Percentiles rank a stretch among this genome's conserved stretches.
phyloP scores from a whole-genome alignment of 2,329 filamentous ascomycete genomes.

The Aspergillus candidus region DNA sequence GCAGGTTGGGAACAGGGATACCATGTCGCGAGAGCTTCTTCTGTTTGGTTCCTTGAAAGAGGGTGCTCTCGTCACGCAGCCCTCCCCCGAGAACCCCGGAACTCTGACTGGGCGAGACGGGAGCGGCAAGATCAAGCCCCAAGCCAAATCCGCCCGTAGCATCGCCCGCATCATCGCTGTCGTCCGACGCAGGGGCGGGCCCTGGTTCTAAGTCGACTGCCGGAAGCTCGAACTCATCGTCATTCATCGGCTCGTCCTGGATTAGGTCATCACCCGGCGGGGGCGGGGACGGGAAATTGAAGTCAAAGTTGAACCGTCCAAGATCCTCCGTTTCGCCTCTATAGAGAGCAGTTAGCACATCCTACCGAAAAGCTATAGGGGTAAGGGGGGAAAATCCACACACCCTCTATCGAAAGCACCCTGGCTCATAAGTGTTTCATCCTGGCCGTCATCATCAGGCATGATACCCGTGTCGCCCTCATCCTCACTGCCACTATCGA shows the following conservation, averaged over 20 bases:
- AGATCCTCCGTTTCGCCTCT: slow-evolving; percentile 42
- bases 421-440: slow-evolving; percentile 34
- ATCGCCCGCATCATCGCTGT: slow-evolving; percentile 18
- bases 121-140: slow-evolving; percentile 24
- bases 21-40: slow-evolving; percentile 63
- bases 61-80: slow-evolving; percentile 26
- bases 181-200: slow-evolving; percentile 20
- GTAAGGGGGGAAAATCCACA: slow-evolving; percentile 7
- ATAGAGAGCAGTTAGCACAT: slow-evolving; percentile 15
- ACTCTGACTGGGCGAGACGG: slow-evolving; percentile 25
- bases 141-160: slow-evolving; percentile 27
- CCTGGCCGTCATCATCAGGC: slow-evolving; percentile 30
- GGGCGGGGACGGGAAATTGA: slow-evolving; percentile 35
- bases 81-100: slow-evolving; percentile 32
- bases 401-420: slow-evolving; percentile 36
- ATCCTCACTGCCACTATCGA: slow-evolving; percentile 39
- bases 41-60: slow-evolving; percentile 37
- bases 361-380: background rate
- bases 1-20: slow-evolving; percentile 68
- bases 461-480: slow-evolving; percentile 36
- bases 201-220: slow-evolving; percentile 23
- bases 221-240: slow-evolving; percentile 32
- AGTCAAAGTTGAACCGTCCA: slow-evolving; percentile 37
- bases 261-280: slow-evolving; percentile 25
- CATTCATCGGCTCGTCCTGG: slow-evolving; percentile 25